These are phyloP conservation scores for Aspergillus ellipticus DNA, from an alignment of 495 filamentous ascomycete genomes.

Conservation along the genomic window DNA sequence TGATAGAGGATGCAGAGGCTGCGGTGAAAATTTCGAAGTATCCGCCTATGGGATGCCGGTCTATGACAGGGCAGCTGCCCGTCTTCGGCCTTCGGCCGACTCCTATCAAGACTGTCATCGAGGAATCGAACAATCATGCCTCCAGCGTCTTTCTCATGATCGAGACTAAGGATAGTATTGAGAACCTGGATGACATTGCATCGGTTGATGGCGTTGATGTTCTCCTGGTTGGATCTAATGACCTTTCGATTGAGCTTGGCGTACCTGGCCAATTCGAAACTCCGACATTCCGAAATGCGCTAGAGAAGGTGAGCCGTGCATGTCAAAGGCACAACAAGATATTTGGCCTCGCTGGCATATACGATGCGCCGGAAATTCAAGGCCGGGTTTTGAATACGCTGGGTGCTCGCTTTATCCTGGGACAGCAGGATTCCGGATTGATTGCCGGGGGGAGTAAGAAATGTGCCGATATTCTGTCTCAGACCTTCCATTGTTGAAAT, in stretches of 20 bases:
- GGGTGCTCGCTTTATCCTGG: too few relatives aligned
- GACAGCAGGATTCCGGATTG: too few relatives aligned
- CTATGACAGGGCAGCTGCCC: not conserved
- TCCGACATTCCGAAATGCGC: not conserved
- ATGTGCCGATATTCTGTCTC: too few relatives aligned
- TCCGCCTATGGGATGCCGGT: not conserved
- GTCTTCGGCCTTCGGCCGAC: not conserved
- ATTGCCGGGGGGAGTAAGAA: too few relatives aligned
- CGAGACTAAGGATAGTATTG: not conserved
- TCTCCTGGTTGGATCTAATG: not conserved
- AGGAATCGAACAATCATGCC: not conserved
- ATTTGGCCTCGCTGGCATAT: too few relatives aligned
- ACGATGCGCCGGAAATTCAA: not conserved
- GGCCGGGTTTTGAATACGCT: too few relatives aligned
- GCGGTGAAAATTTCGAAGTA: not conserved
- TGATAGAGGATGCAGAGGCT: not conserved
- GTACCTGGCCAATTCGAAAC: not conserved
- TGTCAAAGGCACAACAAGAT: too few relatives aligned
- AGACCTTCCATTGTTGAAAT: too few relatives aligned
- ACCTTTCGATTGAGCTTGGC: not conserved
- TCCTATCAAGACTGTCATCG: not conserved
- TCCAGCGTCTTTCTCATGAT: not conserved
- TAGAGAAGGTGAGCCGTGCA: not conserved
- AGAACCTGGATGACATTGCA: not conserved
- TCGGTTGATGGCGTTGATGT: not conserved